Conservation (phyloP, 768 basidiomycete genomes). For the Hydnomerulius pinastri region DNA sequence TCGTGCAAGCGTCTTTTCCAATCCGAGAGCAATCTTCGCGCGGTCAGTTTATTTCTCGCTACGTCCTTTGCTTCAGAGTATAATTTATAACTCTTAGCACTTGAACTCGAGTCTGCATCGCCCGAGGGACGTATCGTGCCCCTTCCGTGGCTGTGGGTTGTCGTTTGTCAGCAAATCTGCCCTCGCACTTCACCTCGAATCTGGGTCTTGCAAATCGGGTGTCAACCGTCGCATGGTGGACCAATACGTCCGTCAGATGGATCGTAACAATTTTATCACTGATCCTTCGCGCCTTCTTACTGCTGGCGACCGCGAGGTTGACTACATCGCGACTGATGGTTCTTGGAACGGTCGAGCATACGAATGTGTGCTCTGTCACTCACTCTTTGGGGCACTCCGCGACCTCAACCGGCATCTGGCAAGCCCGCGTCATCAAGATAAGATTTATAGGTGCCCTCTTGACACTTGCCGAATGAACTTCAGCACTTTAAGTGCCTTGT, state of each 20-base stretch:
- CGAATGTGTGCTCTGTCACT: conserved; percentile 68
- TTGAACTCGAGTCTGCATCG: conserved; percentile 54
- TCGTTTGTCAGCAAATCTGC: conserved; percentile 56
- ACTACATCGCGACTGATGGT: conserved; percentile 34
- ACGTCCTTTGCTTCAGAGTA: too few relatives aligned
- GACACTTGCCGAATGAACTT: conserved; percentile 45
- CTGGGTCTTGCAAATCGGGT: conserved; percentile 56
- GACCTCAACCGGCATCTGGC: conserved; percentile 63
- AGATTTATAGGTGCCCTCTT: conserved; percentile 57
- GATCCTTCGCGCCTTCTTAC: conserved; percentile 54
- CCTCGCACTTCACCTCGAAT: conserved; percentile 63
- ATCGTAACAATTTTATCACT: conserved; percentile 53
- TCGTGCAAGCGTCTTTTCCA: conserved; percentile 46
- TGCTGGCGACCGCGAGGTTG: conserved; percentile 4
- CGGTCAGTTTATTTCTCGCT: conserved; percentile 5
- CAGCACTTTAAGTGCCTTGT: conserved; percentile 55
- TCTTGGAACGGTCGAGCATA: conserved; percentile 47
- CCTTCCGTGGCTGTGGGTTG: conserved; percentile 43
- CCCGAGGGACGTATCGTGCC: conserved; percentile 38
- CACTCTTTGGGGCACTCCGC: conserved; percentile 37
- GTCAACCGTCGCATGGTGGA: conserved; percentile 39
- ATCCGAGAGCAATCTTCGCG: conserved; percentile 16
- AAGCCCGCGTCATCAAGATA: conserved; percentile 59
- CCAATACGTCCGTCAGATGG: conserved; percentile 41
- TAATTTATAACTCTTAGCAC: too few relatives aligned